Conservation (phyloP, 2,329 filamentous ascomycete species). For the Helicocarpus griseus region DNA sequence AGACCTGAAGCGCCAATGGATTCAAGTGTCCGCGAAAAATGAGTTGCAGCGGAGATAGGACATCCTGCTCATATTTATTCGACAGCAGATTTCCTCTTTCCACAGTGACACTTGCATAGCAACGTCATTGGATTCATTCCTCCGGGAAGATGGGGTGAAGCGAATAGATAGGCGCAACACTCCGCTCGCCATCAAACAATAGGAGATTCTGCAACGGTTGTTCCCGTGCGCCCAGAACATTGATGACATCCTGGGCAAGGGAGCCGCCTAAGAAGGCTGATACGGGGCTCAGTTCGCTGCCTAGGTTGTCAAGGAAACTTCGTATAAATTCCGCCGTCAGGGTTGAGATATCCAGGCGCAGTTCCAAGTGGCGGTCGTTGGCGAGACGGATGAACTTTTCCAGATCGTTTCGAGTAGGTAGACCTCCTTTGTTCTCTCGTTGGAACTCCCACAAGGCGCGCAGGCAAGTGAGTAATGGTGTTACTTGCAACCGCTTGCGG, state of each 20-base stretch:
- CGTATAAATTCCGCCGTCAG: constrained; percentile 64
- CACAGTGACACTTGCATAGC: no score
- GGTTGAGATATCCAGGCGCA: constrained; percentile 59
- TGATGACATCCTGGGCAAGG: constrained; percentile 93
- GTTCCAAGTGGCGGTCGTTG: constrained; percentile 65
- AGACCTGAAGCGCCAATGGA: no score
- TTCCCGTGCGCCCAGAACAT: constrained; percentile 80
- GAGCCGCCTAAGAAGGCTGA: constrained; percentile 82
- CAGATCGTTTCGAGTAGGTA: constrained; percentile 56
- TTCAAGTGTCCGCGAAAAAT: no score
- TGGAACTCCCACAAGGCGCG: constrained; percentile 87
- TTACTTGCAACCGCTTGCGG: constrained; percentile 62
- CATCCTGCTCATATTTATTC: no score
- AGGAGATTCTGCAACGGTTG: constrained; percentile 95
- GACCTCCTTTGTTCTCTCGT: constrained; percentile 43
- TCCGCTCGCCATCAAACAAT: constrained; percentile 76
- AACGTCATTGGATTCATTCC: not conserved
- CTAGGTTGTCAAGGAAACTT: constrained; percentile 77
- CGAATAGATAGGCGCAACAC: constrained; percentile 69
- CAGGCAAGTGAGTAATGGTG: constrained; percentile 73
- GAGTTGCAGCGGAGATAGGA: no score
- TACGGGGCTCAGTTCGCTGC: constrained; percentile 74
- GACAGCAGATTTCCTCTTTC: no score
- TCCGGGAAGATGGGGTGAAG: constrained; percentile 57
- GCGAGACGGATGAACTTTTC: constrained; percentile 67